Percentiles rank a stretch among this genome's conserved stretches.
Evolutionary conservation across 768 basidiomycete species (phyloP).

Genomic region (Gymnopilus junonius): DNA sequence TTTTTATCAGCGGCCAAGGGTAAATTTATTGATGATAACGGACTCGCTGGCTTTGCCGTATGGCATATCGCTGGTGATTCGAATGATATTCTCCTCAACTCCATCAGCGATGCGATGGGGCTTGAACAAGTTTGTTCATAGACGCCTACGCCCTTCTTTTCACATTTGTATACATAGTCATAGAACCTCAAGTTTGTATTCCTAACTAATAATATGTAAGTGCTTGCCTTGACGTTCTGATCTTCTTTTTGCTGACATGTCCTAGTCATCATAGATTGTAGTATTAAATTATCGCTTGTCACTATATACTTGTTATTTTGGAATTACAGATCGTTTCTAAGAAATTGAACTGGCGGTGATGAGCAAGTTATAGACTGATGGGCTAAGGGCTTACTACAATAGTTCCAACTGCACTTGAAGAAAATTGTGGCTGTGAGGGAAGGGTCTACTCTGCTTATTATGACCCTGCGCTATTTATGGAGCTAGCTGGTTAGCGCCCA

Average conservation of each 20-base stretch:
- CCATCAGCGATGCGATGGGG: slow-evolving; percentile 49
- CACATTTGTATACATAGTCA: background rate
- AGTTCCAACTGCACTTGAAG: no score
- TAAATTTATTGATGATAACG: slow-evolving; percentile 53
- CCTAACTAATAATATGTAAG: slow-evolving; percentile 1
- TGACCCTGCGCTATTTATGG: background rate
- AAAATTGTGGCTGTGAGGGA: no score
- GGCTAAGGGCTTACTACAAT: no score
- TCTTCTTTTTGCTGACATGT: background rate
- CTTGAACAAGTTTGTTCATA: slow-evolving; percentile 24
- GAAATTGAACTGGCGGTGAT: no score
- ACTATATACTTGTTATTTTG: background rate
- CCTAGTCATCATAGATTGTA: background rate
- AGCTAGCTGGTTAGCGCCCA: background rate
- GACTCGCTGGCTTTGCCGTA: slow-evolving; percentile 65
- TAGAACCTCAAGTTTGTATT: background rate
- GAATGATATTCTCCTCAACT: slow-evolving; percentile 57
- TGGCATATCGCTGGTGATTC: slow-evolving; percentile 71
- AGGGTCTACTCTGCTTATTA: no score
- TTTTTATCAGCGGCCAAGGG: slow-evolving; percentile 54
- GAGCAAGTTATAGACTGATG: no score
- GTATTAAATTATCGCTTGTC: background rate
- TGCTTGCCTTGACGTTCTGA: background rate
- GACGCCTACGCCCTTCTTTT: background rate
- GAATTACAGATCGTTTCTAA: background rate